Evolutionary conservation across 164 flowering plant species (phyloP).

Genomic region (Piper betle): DNA sequence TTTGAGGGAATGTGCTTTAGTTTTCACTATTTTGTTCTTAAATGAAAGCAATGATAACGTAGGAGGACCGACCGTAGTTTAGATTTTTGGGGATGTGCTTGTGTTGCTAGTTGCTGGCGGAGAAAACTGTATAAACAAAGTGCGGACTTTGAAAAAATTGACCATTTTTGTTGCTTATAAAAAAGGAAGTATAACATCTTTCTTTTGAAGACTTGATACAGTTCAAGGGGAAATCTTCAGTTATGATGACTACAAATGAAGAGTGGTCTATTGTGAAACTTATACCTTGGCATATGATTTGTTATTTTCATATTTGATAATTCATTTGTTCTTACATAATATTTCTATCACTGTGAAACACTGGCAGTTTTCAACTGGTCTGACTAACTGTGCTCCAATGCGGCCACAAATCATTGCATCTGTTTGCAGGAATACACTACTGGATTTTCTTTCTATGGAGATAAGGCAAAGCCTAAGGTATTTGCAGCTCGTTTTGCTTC

Average conservation of each 20-base stretch:
- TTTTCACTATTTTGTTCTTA: too few relatives aligned
- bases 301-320: too few relatives aligned
- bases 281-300: background rate
- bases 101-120: too few relatives aligned
- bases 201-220: background rate
- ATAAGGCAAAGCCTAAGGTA: conserved; percentile 77
- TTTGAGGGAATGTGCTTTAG: too few relatives aligned
- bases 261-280: background rate
- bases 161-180: too few relatives aligned
- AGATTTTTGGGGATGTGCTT: too few relatives aligned
- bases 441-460: conserved; percentile 85
- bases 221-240: background rate
- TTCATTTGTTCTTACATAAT: too few relatives aligned
- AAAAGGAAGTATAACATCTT: too few relatives aligned
- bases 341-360: background rate
- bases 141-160: too few relatives aligned
- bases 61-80: too few relatives aligned
- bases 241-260: background rate
- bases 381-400: background rate
- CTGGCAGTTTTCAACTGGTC: background rate
- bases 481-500: conserved; percentile 94
- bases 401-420: background rate
- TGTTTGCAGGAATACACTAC: conserved; percentile 60
- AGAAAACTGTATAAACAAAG: too few relatives aligned
- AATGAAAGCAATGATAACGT: too few relatives aligned